A percentile compares a stretch with the other conserved stretches of the same genome.
phyloP scores from a whole-genome alignment of 2,329 filamentous ascomycete species.

The Colletotrichum aenigma region DNA sequence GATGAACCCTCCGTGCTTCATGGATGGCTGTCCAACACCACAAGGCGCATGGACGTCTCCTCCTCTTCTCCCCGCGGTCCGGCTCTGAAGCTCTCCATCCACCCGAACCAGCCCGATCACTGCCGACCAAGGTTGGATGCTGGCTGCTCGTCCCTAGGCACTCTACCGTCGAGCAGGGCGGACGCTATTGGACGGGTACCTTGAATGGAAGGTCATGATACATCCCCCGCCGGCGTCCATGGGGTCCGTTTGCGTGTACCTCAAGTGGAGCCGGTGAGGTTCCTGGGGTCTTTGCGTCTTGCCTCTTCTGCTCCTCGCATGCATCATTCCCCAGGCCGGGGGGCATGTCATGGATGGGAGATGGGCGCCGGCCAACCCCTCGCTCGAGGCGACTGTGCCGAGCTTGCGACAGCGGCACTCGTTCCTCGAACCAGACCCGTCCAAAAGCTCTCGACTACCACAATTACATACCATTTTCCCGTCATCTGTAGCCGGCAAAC shows the following conservation, averaged over 20 bases:
- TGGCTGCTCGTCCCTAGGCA: not conserved
- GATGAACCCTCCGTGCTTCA: not conserved
- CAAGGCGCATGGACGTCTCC: not conserved
- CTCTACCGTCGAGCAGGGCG: not conserved
- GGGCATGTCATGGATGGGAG: slow-evolving; percentile 9
- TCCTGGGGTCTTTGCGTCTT: slow-evolving; percentile 6
- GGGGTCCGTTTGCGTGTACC: not conserved
- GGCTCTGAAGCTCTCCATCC: slow-evolving; percentile 28
- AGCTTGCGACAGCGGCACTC: slow-evolving; percentile 15
- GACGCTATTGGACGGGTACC: not conserved
- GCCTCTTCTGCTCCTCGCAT: slow-evolving; percentile 14
- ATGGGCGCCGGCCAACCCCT: slow-evolving; percentile 16
- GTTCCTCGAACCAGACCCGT: not conserved
- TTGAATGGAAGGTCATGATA: not conserved
- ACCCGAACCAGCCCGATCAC: slow-evolving; percentile 38
- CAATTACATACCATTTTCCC: slow-evolving; percentile 4
- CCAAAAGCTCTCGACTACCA: not conserved
- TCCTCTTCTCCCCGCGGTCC: slow-evolving; percentile 15
- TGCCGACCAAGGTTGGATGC: slow-evolving; percentile 29
- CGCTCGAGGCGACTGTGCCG: slow-evolving; percentile 11
- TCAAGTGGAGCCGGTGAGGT: not conserved
- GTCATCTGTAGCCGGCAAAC: not conserved
- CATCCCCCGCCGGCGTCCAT: not conserved
- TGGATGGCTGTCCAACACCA: slow-evolving; percentile 10
- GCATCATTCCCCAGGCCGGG: slow-evolving; percentile 12